Percentiles rank a stretch among this genome's conserved stretches.
These are phyloP conservation scores for Saccharum officinarum DNA, from an alignment of 176 grass and related monocot species.

Conservation along the genomic window DNA sequence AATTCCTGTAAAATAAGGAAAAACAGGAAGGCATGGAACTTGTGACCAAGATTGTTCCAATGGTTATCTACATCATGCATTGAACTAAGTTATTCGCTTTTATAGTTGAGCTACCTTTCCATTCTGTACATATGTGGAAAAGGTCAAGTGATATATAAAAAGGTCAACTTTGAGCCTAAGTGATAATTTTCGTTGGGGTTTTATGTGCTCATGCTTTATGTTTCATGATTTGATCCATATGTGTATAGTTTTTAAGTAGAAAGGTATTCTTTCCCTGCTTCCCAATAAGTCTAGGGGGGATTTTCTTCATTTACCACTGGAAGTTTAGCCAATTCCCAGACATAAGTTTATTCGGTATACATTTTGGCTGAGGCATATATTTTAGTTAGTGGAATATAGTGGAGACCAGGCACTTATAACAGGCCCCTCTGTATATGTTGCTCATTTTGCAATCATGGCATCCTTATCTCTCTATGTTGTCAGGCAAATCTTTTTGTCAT, in stretches of 20 bases:
- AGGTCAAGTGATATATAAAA: conserved; percentile 9
- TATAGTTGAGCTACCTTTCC: not conserved
- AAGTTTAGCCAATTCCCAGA: not conserved
- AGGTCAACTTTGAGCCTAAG: not conserved
- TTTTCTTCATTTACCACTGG: not conserved
- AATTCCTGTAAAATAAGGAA: not conserved
- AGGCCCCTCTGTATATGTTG: not conserved
- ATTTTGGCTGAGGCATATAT: not conserved
- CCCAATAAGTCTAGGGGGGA: not conserved
- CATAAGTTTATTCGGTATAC: not conserved
- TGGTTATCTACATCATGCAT: not conserved
- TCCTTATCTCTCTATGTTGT: conserved; percentile 14
- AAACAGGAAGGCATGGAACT: not conserved
- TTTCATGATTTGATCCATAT: not conserved
- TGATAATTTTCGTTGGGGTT: not conserved
- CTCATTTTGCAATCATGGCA: not conserved
- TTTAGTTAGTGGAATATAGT: conserved; percentile 2
- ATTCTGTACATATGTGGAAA: not conserved
- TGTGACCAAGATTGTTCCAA: not conserved
- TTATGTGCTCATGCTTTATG: not conserved
- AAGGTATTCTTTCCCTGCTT: not conserved
- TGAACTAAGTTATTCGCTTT: not conserved
- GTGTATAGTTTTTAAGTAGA: not conserved
- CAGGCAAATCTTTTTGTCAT: not conserved
- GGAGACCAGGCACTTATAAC: not conserved